Evolutionary conservation across 306 rosid genomes (phyloP).

Genomic region (Citrullus colocynthis): DNA sequence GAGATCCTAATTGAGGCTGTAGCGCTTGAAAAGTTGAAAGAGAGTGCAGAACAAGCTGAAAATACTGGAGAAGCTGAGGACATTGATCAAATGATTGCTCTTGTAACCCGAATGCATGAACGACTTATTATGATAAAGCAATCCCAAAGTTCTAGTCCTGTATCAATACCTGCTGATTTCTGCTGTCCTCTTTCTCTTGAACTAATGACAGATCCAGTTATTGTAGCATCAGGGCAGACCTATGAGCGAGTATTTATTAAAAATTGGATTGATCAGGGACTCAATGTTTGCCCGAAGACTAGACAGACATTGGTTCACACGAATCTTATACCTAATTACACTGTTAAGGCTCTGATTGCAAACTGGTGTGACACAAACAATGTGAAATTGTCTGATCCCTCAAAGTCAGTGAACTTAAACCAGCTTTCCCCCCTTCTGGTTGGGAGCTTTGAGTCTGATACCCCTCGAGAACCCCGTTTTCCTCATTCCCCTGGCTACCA

Average conservation of each 20-base stretch:
- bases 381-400: conserved; percentile 65
- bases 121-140: conserved; percentile 60
- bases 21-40: conserved; percentile 93
- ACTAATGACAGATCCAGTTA: conserved; percentile 98
- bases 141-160: conserved; percentile 61
- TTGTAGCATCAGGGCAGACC: conserved; percentile 98
- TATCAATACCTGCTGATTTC: conserved; percentile 84
- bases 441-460: conserved; percentile 2
- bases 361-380: conserved; percentile 95
- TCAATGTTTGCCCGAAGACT: conserved; percentile 94
- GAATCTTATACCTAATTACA: conserved; percentile 85
- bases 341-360: conserved; percentile 94
- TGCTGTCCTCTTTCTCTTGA: conserved; percentile 97
- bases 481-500: conserved; percentile 3
- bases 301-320: conserved; percentile 81
- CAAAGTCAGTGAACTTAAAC: conserved; percentile 30
- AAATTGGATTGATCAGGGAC: conserved; percentile 86
- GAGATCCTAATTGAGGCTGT: conserved; percentile 94
- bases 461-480: conserved; percentile 9
- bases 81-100: conserved; percentile 62
- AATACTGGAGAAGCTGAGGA: conserved; percentile 70
- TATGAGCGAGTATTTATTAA: conserved; percentile 83
- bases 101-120: conserved; percentile 69
- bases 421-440: conserved; percentile 32
- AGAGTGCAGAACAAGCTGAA: conserved; percentile 86